Percentiles rank a stretch among this genome's conserved stretches.
Evolutionary conservation across 2,329 filamentous ascomycete genomes (phyloP).

Genomic region (Gliomastix tumulicola): DNA sequence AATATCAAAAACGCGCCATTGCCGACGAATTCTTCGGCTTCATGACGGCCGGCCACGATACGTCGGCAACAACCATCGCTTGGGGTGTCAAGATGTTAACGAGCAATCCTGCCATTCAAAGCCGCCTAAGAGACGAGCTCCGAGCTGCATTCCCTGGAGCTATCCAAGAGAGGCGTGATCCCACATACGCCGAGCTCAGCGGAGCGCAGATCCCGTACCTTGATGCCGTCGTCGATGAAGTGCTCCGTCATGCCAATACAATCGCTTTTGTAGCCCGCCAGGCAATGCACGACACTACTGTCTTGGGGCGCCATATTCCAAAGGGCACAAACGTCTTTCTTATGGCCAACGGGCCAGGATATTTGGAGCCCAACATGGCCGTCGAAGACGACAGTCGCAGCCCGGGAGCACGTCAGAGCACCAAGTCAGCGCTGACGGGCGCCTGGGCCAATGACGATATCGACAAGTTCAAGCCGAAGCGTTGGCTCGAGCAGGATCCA

Average conservation of each 20-base stretch:
- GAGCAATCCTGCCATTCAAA: constrained; percentile 14
- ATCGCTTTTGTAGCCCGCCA: constrained; percentile 17
- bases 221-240: constrained; percentile 28
- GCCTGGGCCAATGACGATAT: constrained; percentile 16
- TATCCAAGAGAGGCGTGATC: constrained; percentile 8
- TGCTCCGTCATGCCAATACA: constrained; percentile 17
- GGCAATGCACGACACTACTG: constrained; percentile 19
- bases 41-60: constrained; percentile 23
- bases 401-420: constrained; percentile 3
- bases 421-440: constrained; percentile 3
- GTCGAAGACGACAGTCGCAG: constrained; percentile 7
- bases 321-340: constrained; percentile 22
- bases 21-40: constrained; percentile 19
- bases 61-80: constrained; percentile 16
- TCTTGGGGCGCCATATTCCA: constrained; percentile 22
- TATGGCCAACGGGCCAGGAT: constrained; percentile 14
- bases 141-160: constrained; percentile 11
- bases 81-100: constrained; percentile 15
- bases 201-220: constrained; percentile 21
- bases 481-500: constrained; percentile 19
- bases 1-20: constrained; percentile 17
- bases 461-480: constrained; percentile 22
- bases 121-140: constrained; percentile 14
- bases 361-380: constrained; percentile 11
- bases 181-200: constrained; percentile 17